Evolutionary conservation across 805 yeast species (phyloP).

Genomic region (Wickerhamomyces hampshirensis): DNA sequence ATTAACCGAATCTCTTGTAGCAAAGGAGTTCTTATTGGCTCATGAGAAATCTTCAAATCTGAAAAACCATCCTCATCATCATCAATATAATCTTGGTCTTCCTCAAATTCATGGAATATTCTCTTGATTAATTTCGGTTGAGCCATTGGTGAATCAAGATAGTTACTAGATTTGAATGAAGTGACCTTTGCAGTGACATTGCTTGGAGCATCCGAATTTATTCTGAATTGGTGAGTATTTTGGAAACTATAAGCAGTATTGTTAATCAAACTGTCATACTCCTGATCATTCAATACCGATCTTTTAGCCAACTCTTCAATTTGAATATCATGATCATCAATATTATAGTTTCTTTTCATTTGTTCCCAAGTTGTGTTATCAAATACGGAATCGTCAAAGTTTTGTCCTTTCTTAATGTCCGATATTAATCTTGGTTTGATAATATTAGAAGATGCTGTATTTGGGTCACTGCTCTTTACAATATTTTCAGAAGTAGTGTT

Average conservation of each 20-base stretch:
- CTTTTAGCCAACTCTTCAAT: conserved; percentile 1
- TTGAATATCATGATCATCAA: conserved; percentile 10
- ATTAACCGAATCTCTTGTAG: conserved; percentile 15
- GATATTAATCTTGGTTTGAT: too few relatives aligned
- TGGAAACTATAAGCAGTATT: conserved; percentile 23
- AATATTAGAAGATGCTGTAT: too few relatives aligned
- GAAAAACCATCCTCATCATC: not conserved
- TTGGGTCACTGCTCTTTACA: conserved; percentile 1
- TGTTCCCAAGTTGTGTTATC: conserved; percentile 21
- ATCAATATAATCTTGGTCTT: not conserved
- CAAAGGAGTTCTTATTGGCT: not conserved
- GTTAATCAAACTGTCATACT: conserved; percentile 2
- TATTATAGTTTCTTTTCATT: conserved; percentile 17
- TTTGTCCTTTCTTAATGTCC: not conserved
- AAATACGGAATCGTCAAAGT: conserved; percentile 1
- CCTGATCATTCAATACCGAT: conserved; percentile 1
- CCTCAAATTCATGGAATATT: not conserved
- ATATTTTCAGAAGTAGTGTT: not conserved
- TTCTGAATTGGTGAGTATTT: conserved; percentile 15
- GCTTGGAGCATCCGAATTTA: conserved; percentile 12
- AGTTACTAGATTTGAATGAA: conserved; percentile 14
- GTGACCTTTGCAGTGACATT: conserved; percentile 16
- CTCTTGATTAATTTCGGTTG: conserved; percentile 21
- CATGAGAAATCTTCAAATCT: not conserved
- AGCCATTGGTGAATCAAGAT: conserved; percentile 22